phyloP scores from a whole-genome alignment of 495 filamentous ascomycete genomes.

The Tuber microsphaerosporum region DNA sequence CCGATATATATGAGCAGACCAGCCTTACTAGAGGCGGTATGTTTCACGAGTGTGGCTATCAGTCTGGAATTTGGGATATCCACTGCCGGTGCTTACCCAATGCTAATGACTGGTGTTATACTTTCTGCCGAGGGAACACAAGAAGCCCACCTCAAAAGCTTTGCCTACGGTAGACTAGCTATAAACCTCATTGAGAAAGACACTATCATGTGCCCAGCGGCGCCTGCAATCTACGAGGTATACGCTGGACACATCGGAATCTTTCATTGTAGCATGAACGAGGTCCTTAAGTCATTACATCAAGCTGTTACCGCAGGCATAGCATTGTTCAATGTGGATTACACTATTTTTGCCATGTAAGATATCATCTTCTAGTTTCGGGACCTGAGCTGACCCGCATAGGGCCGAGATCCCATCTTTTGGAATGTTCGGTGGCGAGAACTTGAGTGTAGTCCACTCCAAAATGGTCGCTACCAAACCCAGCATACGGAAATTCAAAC shows the following conservation, averaged over 20 bases:
- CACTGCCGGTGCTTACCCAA: slow-evolving; percentile 37
- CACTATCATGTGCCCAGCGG: slow-evolving; percentile 28
- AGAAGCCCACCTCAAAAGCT: slow-evolving; percentile 33
- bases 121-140: slow-evolving; percentile 37
- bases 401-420: slow-evolving; percentile 39
- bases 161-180: slow-evolving; percentile 39
- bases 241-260: slow-evolving; percentile 41
- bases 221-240: slow-evolving; percentile 40
- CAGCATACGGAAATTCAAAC: slow-evolving; percentile 38
- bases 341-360: slow-evolving; percentile 40
- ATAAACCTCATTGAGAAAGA: slow-evolving; percentile 39
- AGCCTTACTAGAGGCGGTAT: slow-evolving; percentile 38
- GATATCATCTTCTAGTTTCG: slow-evolving; percentile 8
- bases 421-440: slow-evolving; percentile 40
- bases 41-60: slow-evolving; percentile 41
- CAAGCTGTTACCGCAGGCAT: slow-evolving; percentile 36
- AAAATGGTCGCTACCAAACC: slow-evolving; percentile 40
- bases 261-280: slow-evolving; percentile 39
- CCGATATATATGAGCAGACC: slow-evolving; percentile 41
- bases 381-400: slow-evolving; percentile 9
- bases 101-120: slow-evolving; percentile 41
- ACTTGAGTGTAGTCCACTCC: slow-evolving; percentile 26
- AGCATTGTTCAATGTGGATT: slow-evolving; percentile 42
- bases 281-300: slow-evolving; percentile 37
- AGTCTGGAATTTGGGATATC: slow-evolving; percentile 40